Percentiles rank a stretch among this genome's conserved stretches.
Evolutionary conservation across 306 rosid species (phyloP).

Genomic region (Vachellia collinsii): DNA sequence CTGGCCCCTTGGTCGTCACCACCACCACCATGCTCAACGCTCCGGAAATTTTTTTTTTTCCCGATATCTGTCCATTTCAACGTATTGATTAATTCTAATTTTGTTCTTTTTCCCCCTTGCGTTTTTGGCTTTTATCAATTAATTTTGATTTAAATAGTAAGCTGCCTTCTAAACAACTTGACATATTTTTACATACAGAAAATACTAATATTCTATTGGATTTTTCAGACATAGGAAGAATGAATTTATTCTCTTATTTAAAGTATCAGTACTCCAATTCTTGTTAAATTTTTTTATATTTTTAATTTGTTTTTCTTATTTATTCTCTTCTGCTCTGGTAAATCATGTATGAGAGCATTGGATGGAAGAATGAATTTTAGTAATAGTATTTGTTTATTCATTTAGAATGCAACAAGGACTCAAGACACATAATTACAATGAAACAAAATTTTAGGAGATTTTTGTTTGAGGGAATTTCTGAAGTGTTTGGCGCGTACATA

Average conservation of each 20-base stretch:
- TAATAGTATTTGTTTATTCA: neutral
- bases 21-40: neutral
- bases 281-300: no score
- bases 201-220: no score
- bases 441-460: neutral
- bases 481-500: slow-evolving; percentile 61
- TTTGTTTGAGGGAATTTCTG: slow-evolving; percentile 22
- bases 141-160: neutral
- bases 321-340: neutral
- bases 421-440: neutral
- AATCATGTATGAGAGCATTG: no score
- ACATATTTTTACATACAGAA: no score
- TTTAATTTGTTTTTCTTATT: neutral
- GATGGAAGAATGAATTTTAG: neutral
- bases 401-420: neutral
- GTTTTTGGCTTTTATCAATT: neutral
- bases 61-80: neutral
- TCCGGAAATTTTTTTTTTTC: no score
- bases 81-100: neutral
- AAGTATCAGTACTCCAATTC: no score
- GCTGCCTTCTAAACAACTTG: no score
- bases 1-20: slow-evolving; percentile 11
- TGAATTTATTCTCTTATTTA: no score
- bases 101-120: no score
- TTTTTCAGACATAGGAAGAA: no score